Base-by-base conservation (phyloP, 1,139 yeast species). In the Nakaseomyces uthaithaninus region DNA sequence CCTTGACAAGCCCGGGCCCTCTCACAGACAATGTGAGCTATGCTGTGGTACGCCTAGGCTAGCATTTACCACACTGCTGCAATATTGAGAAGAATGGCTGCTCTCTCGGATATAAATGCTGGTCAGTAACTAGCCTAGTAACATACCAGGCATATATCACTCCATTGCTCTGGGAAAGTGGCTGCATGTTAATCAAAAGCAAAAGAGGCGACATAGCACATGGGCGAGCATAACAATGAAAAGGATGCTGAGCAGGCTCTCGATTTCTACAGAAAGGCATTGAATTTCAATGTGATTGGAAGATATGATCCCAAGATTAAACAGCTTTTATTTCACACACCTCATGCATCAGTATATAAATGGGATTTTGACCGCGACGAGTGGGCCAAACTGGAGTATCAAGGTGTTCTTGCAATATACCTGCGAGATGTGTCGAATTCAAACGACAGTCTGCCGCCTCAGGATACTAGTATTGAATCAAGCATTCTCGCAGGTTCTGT, bases 241-340 rank as follows among this genome's bases (percentile, higher is more conserved):
- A 33, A 37, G 12, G 43, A 39, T 19, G 41, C 35, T 14, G 42
- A 7, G 22, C 40, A 19, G 39, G 25, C 39, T 25, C 25, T 57
- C 44, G 81, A 77, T 41, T 70, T 81, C 28, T 81, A 77, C 54
- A 69, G 79, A 39, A 78, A 75, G 49, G 80, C 87, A 0, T 67
- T 84, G 47, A 86, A 89, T 51, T 81, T 75, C 64, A 79, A 83
- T 53, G 95, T 89, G 31, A 77, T 89, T 28, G 75, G 81, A 27
- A 72, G 91, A 44, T 89, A 87, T 59, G 97, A 89, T 56, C 87
- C 94, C 0, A 69, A 73, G 45, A 74, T 85, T 37, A 80, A 83
- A 42, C 89, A 83, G 56, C 67, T 89, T 33, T 62, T 84, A 49
- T 74, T 80, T 60, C 75, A 80, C 55, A 69, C 95, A 1, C 78